These are phyloP conservation scores for Luzula sylvatica DNA, from an alignment of 176 grass and related monocot species.

Conservation along the genomic window DNA sequence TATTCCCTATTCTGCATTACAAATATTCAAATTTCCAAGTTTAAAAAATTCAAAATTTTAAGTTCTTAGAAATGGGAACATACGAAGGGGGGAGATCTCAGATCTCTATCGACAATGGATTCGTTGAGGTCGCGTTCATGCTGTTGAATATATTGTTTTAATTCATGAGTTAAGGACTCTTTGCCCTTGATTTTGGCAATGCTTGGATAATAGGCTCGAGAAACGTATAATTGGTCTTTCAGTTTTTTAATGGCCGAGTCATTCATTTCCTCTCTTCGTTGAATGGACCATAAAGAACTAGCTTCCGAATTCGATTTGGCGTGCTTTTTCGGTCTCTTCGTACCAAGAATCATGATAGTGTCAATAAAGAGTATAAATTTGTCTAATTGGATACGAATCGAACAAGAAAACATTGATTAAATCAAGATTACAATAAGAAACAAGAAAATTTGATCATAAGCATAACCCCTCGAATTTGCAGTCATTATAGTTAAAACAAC, in stretches of 20 bases:
- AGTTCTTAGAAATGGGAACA: no score
- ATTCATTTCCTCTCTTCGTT: no score
- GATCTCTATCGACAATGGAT: slow-evolving; percentile 56
- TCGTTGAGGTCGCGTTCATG: slow-evolving; percentile 80
- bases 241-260: slow-evolving; percentile 44
- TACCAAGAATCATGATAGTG: slow-evolving; percentile 18
- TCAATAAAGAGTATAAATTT: not conserved
- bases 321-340: no score
- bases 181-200: slow-evolving; percentile 58
- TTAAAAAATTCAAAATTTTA: no score
- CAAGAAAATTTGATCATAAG: not conserved
- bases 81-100: no score
- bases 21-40: no score
- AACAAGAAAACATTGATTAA: no score
- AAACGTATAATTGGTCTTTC: slow-evolving; percentile 76
- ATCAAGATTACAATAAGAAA: not conserved
- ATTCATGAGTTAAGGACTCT: slow-evolving; percentile 46
- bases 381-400: not conserved
- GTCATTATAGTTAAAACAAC: no score
- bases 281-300: no score
- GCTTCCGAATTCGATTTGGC: no score
- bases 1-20: no score
- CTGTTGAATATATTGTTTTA: slow-evolving; percentile 77
- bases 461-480: not conserved
- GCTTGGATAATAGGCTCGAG: slow-evolving; percentile 77